Conservation (phyloP, 805 yeast species). For the Naumovozyma dairenensis region DNA sequence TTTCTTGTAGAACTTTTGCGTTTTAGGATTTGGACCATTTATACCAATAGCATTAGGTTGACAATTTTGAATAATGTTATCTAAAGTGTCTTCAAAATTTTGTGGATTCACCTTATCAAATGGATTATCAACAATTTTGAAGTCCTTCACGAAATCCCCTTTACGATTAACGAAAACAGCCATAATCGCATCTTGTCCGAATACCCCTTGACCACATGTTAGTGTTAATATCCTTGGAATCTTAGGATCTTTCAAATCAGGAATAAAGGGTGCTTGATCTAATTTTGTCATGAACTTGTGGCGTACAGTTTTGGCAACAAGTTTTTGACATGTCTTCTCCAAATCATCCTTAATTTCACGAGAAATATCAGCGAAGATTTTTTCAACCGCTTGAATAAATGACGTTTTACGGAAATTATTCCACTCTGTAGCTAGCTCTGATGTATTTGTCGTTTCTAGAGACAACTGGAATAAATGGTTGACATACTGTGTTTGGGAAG, state of each 20-base stretch:
- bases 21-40: constrained; percentile 73
- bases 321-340: constrained; percentile 63
- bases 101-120: constrained; percentile 36
- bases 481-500: constrained; percentile 30
- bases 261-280: constrained; percentile 90
- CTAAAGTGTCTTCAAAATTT: constrained; percentile 59
- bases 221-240: constrained; percentile 75
- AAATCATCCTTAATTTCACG: constrained; percentile 76
- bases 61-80: constrained; percentile 47
- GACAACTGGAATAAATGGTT: constrained; percentile 43
- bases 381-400: constrained; percentile 56
- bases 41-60: constrained; percentile 87
- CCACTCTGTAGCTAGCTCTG: constrained; percentile 74
- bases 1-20: constrained; percentile 51
- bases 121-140: constrained; percentile 70
- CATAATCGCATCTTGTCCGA: constrained; percentile 72
- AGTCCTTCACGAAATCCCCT: constrained; percentile 66
- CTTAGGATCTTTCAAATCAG: constrained; percentile 72
- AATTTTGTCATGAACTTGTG: constrained; percentile 56
- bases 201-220: constrained; percentile 79
- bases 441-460: constrained; percentile 66
- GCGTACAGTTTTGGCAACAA: constrained; percentile 62
- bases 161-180: constrained; percentile 71
- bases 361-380: constrained; percentile 56
- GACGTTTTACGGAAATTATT: constrained; percentile 61